phyloP scores from a whole-genome alignment of 306 rosid species.

The Bauhinia variegata region DNA sequence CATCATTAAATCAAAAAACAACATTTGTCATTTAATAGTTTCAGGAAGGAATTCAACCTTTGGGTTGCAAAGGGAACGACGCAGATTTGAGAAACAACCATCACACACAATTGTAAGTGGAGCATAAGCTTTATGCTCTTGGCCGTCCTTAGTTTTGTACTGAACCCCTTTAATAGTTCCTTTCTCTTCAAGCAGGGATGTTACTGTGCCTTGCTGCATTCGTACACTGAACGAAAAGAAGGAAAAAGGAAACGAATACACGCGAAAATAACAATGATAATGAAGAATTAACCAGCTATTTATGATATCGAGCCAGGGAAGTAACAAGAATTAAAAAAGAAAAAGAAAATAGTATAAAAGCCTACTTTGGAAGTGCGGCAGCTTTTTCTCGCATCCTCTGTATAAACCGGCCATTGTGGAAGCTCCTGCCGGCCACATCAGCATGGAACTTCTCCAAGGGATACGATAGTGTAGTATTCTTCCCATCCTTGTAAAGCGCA shows the following conservation, averaged over 20 bases:
- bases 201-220: constrained; percentile 66
- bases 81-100: constrained; percentile 78
- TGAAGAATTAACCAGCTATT: not conserved
- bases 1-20: not conserved
- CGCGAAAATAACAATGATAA: not conserved
- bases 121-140: constrained; percentile 55
- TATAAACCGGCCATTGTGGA: constrained; percentile 77
- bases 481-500: constrained; percentile 67
- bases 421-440: constrained; percentile 71
- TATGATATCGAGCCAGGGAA: not conserved
- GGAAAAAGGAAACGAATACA: constrained; percentile 3
- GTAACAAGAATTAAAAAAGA: not conserved
- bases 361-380: constrained; percentile 56
- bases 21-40: constrained; percentile 17
- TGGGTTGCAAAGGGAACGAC: constrained; percentile 60
- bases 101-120: constrained; percentile 68
- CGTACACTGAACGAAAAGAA: constrained; percentile 45
- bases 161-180: constrained; percentile 62
- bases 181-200: constrained; percentile 59
- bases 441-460: constrained; percentile 61
- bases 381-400: constrained; percentile 70
- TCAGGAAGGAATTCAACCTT: constrained; percentile 44
- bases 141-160: constrained; percentile 61
- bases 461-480: constrained; percentile 48
- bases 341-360: not conserved